Evolutionary conservation across 345 rosid species (phyloP).

Genomic region (Sonneratia caseolaris): DNA sequence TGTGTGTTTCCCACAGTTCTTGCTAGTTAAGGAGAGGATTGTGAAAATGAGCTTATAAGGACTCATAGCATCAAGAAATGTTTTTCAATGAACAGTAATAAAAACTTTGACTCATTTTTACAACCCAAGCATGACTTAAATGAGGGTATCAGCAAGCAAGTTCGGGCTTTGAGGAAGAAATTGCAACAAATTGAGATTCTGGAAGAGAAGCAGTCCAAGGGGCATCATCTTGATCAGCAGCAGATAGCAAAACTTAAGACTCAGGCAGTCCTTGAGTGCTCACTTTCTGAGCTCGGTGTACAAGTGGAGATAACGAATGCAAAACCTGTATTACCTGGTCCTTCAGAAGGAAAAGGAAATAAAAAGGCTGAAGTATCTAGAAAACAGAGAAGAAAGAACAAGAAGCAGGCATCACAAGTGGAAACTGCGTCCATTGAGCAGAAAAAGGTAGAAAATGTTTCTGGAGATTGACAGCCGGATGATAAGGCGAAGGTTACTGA

Average conservation of each 20-base stretch:
- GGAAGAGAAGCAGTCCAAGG: conserved; percentile 59
- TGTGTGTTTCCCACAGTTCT: conserved; percentile 61
- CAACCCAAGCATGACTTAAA: conserved; percentile 43
- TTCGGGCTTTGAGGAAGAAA: conserved; percentile 74
- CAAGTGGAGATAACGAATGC: conserved; percentile 30
- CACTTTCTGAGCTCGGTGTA: conserved; percentile 65
- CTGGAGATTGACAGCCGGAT: conserved; percentile 18
- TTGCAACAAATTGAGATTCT: conserved; percentile 96
- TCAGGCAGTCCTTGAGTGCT: conserved; percentile 48
- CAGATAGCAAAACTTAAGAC: conserved; percentile 82
- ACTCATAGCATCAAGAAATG: conserved; percentile 37
- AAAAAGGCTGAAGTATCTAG: conserved; percentile 39
- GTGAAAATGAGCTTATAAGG: conserved; percentile 50
- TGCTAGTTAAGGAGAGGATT: conserved; percentile 75
- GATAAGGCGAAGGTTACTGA: conserved; percentile 20
- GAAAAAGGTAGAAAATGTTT: neutral
- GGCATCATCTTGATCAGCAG: conserved; percentile 79
- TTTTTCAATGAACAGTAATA: conserved; percentile 15
- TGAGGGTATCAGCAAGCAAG: conserved; percentile 44
- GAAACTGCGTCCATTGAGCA: conserved; percentile 21
- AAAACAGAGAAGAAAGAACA: conserved; percentile 63
- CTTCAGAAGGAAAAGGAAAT: conserved; percentile 42
- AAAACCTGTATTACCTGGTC: conserved; percentile 26
- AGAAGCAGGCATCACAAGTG: conserved; percentile 33
- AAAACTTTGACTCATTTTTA: conserved; percentile 44